Evolutionary conservation across 176 grass and related monocot genomes (phyloP).

Genomic region (Triticum timopheevii): DNA sequence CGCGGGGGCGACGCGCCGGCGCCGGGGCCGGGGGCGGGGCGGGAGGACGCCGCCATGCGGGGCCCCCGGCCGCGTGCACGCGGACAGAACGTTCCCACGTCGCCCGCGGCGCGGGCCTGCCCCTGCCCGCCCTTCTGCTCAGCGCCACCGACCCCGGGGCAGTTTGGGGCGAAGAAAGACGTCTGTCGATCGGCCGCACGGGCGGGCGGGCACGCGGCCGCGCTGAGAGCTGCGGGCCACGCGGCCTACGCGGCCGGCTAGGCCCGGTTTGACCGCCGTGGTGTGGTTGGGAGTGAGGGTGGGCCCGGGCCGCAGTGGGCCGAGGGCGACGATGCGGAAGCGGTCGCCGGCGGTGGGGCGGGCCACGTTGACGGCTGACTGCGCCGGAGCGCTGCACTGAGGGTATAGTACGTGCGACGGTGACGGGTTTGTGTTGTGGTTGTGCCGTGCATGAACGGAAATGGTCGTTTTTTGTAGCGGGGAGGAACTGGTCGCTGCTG

Average conservation of each 20-base stretch:
- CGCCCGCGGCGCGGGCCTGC: neutral
- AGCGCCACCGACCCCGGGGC: neutral
- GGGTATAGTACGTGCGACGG: neutral
- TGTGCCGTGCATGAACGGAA: neutral
- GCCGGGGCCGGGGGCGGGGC: neutral
- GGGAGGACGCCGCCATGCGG: neutral
- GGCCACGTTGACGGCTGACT: neutral
- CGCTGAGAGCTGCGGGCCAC: no score
- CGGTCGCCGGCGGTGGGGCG: neutral
- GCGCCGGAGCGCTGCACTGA: no score
- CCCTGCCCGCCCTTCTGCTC: neutral
- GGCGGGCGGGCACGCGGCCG: neutral
- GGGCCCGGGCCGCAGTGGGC: neutral
- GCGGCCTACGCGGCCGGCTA: neutral
- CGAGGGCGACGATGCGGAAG: neutral
- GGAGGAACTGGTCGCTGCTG: neutral
- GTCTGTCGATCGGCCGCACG: neutral
- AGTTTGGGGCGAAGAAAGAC: neutral
- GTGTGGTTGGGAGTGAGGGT: neutral
- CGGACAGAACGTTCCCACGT: constrained; percentile 2
- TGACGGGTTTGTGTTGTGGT: neutral
- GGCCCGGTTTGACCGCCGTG: neutral
- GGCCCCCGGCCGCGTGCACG: neutral
- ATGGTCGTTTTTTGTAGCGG: neutral
- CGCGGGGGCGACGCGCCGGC: constrained; percentile 11